phyloP scores from a whole-genome alignment of 2,329 filamentous ascomycete species.

The Chaetomium strumarium region DNA sequence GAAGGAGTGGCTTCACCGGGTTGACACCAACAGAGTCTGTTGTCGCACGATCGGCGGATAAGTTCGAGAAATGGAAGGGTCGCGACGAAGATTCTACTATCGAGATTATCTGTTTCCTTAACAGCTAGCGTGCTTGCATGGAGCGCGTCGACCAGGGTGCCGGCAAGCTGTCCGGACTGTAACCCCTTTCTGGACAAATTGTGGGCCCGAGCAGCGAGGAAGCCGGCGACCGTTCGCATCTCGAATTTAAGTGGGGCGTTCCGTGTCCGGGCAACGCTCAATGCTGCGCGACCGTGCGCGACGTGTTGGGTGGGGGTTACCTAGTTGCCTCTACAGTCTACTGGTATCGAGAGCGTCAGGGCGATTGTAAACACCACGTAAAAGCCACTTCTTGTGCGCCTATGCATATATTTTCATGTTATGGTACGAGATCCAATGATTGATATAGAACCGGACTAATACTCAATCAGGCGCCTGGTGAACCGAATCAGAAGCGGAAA shows the following conservation, averaged over 20 bases:
- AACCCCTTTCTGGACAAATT: too few relatives aligned
- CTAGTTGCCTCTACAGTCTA: too few relatives aligned
- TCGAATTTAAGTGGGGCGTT: too few relatives aligned
- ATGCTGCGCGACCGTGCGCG: too few relatives aligned
- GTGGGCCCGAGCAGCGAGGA: too few relatives aligned
- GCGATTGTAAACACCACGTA: neutral
- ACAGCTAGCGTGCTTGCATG: too few relatives aligned
- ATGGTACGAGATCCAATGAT: conserved; percentile 1
- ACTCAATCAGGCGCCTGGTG: conserved; percentile 21
- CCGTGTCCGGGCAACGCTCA: too few relatives aligned
- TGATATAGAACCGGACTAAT: neutral
- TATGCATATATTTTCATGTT: neutral
- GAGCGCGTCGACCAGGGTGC: too few relatives aligned
- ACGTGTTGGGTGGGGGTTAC: too few relatives aligned
- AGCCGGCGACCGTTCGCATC: too few relatives aligned
- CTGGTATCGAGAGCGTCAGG: too few relatives aligned
- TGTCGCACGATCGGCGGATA: conserved; percentile 12
- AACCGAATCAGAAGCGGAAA: conserved; percentile 31
- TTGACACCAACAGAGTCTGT: neutral
- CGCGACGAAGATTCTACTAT: conserved; percentile 3
- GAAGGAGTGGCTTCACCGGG: conserved; percentile 1
- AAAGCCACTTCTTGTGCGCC: neutral
- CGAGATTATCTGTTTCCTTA: conserved; percentile 14
- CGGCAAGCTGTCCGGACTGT: too few relatives aligned
- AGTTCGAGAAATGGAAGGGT: neutral